These are phyloP conservation scores for Ascochyta fabae DNA, from an alignment of 2,329 filamentous ascomycete species.

Conservation along the genomic window DNA sequence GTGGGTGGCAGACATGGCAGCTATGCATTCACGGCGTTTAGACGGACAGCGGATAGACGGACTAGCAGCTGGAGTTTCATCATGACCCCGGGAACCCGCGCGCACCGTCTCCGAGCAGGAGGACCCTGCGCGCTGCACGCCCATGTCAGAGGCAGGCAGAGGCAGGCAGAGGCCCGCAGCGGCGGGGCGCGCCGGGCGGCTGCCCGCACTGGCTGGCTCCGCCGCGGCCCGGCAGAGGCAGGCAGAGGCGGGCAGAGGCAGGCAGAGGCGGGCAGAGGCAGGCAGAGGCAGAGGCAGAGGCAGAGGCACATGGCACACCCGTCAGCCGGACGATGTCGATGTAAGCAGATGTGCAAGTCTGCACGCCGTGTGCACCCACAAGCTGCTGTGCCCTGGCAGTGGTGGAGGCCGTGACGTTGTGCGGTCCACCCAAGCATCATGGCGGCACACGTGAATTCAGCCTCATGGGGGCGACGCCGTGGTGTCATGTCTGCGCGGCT, in stretches of 20 bases:
- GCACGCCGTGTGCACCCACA: neutral
- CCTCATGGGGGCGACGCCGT: conserved; percentile 5
- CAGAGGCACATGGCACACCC: neutral
- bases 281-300: too few relatives aligned
- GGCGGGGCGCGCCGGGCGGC: too few relatives aligned
- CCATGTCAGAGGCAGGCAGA: neutral
- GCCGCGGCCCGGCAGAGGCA: too few relatives aligned
- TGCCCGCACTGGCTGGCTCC: too few relatives aligned
- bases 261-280: neutral
- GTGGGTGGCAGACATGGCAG: neutral
- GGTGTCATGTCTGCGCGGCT: neutral
- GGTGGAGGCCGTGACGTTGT: conserved; percentile 12
- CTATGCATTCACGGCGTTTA: conserved; percentile 6
- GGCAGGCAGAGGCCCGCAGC: too few relatives aligned
- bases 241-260: too few relatives aligned
- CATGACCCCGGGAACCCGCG: conserved; percentile 15
- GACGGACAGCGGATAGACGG: conserved; percentile 3
- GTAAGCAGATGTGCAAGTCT: neutral
- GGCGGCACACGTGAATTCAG: conserved; percentile 11
- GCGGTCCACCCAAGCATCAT: conserved; percentile 7
- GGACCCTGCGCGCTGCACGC: neutral
- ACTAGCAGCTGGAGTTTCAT: conserved; percentile 26
- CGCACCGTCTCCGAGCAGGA: neutral
- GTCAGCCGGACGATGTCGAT: neutral
- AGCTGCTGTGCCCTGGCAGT: neutral